Conservation (phyloP, 1,284 basidiomycete species). For the Kwoniella shivajii region DNA sequence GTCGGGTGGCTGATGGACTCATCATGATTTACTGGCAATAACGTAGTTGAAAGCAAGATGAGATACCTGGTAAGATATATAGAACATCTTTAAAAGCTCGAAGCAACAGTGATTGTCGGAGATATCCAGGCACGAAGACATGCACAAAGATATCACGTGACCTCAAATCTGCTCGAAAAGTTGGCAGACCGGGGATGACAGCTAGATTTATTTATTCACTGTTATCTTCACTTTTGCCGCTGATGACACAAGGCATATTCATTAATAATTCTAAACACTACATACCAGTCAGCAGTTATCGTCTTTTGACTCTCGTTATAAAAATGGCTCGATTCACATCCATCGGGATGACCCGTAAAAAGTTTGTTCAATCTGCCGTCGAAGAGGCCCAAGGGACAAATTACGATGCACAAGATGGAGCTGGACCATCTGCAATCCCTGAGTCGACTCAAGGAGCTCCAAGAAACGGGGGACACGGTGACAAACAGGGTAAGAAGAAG, state of each 20-base stretch:
- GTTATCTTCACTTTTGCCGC: background rate
- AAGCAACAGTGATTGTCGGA: no score
- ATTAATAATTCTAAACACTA: no score
- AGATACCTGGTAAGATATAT: no score
- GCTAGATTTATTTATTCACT: no score
- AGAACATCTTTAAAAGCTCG: no score
- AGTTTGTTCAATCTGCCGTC: slow-evolving; percentile 49
- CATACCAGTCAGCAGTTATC: no score
- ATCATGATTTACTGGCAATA: background rate
- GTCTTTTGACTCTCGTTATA: no score
- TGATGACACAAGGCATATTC: no score
- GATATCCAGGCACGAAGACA: background rate
- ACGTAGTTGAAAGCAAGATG: no score
- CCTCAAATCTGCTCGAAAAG: background rate
- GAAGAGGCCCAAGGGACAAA: slow-evolving; percentile 42
- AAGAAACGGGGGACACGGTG: background rate
- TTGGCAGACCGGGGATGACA: background rate
- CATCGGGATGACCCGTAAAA: slow-evolving; percentile 52
- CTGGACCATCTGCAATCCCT: slow-evolving; percentile 20
- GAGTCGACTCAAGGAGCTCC: background rate
- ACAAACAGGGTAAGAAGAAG: slow-evolving; percentile 16
- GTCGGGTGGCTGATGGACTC: background rate
- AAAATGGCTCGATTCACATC: slow-evolving; percentile 54
- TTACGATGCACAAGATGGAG: slow-evolving; percentile 8
- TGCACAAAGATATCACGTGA: slow-evolving; percentile 2